These are phyloP conservation scores for Fusarium sp. DNA, from an alignment of 2,329 filamentous ascomycete species.

Conservation along the genomic window DNA sequence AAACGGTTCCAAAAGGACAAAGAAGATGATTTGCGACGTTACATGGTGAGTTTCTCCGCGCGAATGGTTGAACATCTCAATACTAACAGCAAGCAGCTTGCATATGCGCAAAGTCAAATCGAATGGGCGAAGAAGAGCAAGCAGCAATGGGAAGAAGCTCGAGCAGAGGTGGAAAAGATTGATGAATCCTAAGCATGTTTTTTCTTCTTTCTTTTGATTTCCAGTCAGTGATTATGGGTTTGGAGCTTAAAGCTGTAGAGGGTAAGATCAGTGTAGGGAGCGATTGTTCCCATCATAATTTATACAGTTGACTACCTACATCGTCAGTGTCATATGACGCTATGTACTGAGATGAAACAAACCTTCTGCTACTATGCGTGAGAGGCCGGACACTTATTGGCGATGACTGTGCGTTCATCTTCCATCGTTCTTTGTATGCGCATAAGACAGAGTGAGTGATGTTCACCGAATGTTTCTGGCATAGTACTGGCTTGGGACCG, in stretches of 20 bases:
- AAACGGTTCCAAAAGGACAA: constrained; percentile 95
- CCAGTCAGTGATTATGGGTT: constrained; percentile 5
- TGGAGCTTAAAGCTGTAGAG: constrained; percentile 17
- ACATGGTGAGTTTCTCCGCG: constrained; percentile 79
- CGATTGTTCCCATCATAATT: constrained; percentile 35
- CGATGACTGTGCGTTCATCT: not conserved
- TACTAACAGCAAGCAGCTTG: constrained; percentile 69
- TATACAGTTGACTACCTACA: constrained; percentile 15
- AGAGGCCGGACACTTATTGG: not conserved
- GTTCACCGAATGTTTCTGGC: not conserved
- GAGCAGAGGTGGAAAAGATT: constrained; percentile 89
- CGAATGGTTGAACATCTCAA: not conserved
- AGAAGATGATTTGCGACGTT: constrained; percentile 90
- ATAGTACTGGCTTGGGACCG: not conserved
- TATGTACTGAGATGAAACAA: not conserved
- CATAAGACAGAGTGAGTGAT: not conserved
- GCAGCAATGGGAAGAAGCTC: constrained; percentile 92
- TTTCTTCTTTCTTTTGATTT: not conserved
- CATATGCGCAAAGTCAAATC: constrained; percentile 91
- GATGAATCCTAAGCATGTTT: constrained; percentile 62
- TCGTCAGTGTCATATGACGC: not conserved
- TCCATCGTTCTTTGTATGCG: not conserved
- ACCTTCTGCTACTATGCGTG: not conserved
- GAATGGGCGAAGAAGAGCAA: constrained; percentile 93
- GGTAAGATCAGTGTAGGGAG: constrained; percentile 18